Evolutionary conservation across 2,329 filamentous ascomycete genomes (phyloP), one percentile per base, ranked within the genome.

Genomic region (Pestalotiopsis sp.): DNA sequence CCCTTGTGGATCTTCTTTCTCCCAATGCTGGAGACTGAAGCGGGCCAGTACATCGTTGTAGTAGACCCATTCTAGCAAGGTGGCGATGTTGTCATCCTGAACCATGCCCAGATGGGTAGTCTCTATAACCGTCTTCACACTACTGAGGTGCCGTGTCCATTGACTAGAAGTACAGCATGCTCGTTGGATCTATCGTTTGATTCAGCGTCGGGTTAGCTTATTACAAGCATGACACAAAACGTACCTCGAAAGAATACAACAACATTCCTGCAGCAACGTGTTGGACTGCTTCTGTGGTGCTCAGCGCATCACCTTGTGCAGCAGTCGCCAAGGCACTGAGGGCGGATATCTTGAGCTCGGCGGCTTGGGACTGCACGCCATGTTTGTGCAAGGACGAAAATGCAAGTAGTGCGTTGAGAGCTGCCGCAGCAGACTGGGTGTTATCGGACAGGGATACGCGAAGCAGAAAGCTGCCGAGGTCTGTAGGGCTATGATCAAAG

Each of bases 31-130:
- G 1, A 74, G 62, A 17, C 71, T 72, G 66, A 78, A 79, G 52
- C 73, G 74, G 7, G 75, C 71, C 6, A 77, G 65, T 2, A 76
- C 73, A 65, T 76, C 74, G 65, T 77, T 71, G 69, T 78, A 78
- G 65, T 77, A 71, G 1, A 77, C 73, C 71, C 76, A 77, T 65
- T 77, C 75, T 39, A 76, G 67, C 23, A 78, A 61, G 13, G 65
- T 56, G 25, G 69, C 70, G 12, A 77, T 23, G 7, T 36, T 36
- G 7, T 36, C 31, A 59, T 74, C 69, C 36, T 57, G 52, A 49
- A 27, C 41, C 20, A 69, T 41, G 2, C 71, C 62, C 11, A 62
- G 61, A 5, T 68, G 14, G n/a, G 66, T 61, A 11, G 71, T 27
- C 13, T 69, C 64, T 45, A 76, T 74, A 4, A 77, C 64, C 13